Conservation (phyloP, 257 asterid species). For the Lycium barbarum region DNA sequence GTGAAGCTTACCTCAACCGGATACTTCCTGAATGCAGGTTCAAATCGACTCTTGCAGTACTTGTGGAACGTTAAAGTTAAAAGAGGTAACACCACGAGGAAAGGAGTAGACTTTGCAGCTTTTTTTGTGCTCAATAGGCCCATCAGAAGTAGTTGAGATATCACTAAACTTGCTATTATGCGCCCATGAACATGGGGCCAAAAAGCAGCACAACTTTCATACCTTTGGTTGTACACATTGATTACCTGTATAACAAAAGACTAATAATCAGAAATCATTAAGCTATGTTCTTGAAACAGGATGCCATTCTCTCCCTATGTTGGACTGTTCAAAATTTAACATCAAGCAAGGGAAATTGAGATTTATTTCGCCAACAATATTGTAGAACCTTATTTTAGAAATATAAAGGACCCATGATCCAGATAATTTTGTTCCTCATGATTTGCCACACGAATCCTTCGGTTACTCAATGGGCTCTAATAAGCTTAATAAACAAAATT, state of each 20-base stretch:
- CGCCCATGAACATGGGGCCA: slow-evolving; percentile 98
- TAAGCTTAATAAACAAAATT: neutral
- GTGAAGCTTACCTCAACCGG: slow-evolving; percentile 80
- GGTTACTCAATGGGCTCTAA: neutral
- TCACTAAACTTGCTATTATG: slow-evolving; percentile 79
- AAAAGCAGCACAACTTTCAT: slow-evolving; percentile 95
- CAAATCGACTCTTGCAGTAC: slow-evolving; percentile 94
- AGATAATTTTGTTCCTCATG: neutral
- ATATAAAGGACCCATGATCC: neutral
- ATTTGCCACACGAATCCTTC: neutral
- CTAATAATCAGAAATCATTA: neutral
- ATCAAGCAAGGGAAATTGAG: neutral
- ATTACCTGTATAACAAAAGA: slow-evolving; percentile 61
- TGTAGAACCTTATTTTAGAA: neutral
- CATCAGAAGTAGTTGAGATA: slow-evolving; percentile 85
- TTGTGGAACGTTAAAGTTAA: slow-evolving; percentile 81
- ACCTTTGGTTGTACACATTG: slow-evolving; percentile 85
- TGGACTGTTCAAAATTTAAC: neutral
- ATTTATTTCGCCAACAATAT: neutral
- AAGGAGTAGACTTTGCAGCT: slow-evolving; percentile 93
- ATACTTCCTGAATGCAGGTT: slow-evolving; percentile 88
- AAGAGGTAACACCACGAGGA: slow-evolving; percentile 72
- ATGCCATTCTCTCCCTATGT: neutral
- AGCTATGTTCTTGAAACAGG: slow-evolving; percentile 9
- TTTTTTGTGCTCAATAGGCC: slow-evolving; percentile 86